phyloP scores from a whole-genome alignment of 2,329 filamentous ascomycete genomes.

The Trichophyton verrucosum region DNA sequence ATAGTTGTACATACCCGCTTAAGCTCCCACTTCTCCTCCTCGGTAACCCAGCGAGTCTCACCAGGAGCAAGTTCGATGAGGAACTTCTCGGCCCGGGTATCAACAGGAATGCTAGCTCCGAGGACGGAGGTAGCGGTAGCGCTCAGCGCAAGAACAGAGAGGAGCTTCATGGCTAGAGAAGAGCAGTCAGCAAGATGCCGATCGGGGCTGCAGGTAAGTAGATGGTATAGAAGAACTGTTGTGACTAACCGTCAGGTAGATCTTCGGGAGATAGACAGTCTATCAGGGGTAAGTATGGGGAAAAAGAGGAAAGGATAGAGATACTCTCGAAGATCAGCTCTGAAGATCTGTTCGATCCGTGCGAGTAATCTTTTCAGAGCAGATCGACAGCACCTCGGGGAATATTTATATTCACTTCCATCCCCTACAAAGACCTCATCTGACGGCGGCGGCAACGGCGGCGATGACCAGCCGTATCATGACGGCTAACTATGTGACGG shows the following conservation, averaged over 20 bases:
- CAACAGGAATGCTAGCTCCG: not conserved
- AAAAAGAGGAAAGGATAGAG: not conserved
- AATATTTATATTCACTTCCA: constrained; percentile 55
- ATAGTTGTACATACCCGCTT: constrained; percentile 48
- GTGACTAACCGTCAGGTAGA: not conserved
- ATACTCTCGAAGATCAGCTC: not conserved
- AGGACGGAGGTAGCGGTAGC: constrained; percentile 3
- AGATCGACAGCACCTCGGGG: constrained; percentile 54
- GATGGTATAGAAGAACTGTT: not conserved
- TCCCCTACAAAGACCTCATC: not conserved
- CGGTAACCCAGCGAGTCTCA: constrained; percentile 73
- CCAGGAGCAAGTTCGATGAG: constrained; percentile 74
- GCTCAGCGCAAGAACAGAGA: constrained; percentile 24
- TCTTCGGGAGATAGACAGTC: not conserved
- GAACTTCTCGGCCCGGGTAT: constrained; percentile 35
- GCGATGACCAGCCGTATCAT: not conserved
- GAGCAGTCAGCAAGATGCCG: not conserved
- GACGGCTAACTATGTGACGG: constrained; percentile 1
- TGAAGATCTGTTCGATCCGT: constrained; percentile 1
- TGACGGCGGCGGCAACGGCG: not conserved
- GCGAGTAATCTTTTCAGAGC: constrained; percentile 16
- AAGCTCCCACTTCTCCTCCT: constrained; percentile 90
- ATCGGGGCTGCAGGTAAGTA: not conserved
- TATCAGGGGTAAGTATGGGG: not conserved
- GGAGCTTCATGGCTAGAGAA: constrained; percentile 25